Conservation (phyloP, 192 early-diverging fungal genomes). For the Coemansia sp. region DNA sequence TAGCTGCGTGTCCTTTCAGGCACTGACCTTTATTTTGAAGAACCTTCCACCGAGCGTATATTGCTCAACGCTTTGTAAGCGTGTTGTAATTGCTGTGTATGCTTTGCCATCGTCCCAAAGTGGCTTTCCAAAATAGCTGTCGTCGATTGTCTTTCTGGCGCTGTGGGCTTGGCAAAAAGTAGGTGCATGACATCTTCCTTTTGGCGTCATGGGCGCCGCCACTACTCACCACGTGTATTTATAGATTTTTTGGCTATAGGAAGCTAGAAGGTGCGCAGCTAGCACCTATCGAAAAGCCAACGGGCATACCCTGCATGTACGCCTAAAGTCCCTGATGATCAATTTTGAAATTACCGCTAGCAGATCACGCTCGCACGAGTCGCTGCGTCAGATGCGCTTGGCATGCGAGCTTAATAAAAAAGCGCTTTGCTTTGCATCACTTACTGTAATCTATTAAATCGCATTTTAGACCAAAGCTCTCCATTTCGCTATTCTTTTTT, state of each 20-base stretch:
- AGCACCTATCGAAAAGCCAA: neutral
- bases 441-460: neutral
- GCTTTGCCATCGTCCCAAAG: neutral
- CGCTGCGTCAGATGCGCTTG: slow-evolving; percentile 1
- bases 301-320: neutral
- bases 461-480: neutral
- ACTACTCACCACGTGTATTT: neutral
- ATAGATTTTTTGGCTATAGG: neutral
- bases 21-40: neutral
- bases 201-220: slow-evolving; percentile 3
- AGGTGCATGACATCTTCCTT: neutral
- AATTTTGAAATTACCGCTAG: neutral
- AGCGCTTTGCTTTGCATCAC: neutral
- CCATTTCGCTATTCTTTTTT: neutral
- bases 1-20: neutral
- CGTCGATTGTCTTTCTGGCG: neutral
- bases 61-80: neutral
- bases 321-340: neutral
- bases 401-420: neutral
- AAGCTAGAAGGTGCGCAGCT: neutral
- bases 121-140: neutral
- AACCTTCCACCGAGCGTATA: neutral
- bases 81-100: neutral
- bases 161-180: neutral
- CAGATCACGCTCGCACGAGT: neutral